Conservation (phyloP, 306 rosid genomes). For the Cicer bijugum region DNA sequence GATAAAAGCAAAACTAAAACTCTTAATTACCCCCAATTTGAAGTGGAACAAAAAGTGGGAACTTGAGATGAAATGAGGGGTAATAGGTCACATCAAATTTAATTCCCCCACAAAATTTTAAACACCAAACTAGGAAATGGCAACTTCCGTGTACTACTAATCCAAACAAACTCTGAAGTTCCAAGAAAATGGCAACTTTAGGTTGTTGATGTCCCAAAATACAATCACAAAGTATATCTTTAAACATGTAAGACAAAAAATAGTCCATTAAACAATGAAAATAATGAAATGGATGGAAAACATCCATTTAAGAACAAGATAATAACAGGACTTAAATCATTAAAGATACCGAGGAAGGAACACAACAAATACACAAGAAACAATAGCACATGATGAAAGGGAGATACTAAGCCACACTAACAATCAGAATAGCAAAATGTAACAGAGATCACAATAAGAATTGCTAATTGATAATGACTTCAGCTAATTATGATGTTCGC, state of each 20-base stretch:
- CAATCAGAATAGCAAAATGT: neutral
- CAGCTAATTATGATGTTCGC: slow-evolving; percentile 6
- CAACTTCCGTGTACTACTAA: no score
- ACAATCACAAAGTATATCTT: slow-evolving; percentile 26
- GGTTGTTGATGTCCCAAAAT: neutral
- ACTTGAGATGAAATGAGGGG: no score
- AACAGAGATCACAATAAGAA: slow-evolving; percentile 23
- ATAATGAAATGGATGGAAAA: slow-evolving; percentile 32
- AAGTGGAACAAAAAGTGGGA: no score
- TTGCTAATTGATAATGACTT: slow-evolving; percentile 3
- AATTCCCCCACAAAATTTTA: no score
- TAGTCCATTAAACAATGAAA: slow-evolving; percentile 1
- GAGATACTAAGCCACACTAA: neutral
- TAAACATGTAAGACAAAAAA: neutral
- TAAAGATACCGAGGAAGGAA: slow-evolving; percentile 32
- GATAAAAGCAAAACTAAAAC: no score
- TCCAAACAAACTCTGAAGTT: no score
- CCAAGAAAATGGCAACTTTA: neutral
- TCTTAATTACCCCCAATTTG: no score
- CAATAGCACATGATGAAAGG: slow-evolving; percentile 20
- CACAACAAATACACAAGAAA: neutral
- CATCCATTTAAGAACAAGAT: slow-evolving; percentile 19
- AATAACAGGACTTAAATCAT: slow-evolving; percentile 12
- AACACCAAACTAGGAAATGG: no score
- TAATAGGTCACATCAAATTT: no score